Evolutionary conservation across 768 basidiomycete genomes (phyloP), one percentile per base, ranked within the genome.

Genomic region (Thelephora ganbajun): DNA sequence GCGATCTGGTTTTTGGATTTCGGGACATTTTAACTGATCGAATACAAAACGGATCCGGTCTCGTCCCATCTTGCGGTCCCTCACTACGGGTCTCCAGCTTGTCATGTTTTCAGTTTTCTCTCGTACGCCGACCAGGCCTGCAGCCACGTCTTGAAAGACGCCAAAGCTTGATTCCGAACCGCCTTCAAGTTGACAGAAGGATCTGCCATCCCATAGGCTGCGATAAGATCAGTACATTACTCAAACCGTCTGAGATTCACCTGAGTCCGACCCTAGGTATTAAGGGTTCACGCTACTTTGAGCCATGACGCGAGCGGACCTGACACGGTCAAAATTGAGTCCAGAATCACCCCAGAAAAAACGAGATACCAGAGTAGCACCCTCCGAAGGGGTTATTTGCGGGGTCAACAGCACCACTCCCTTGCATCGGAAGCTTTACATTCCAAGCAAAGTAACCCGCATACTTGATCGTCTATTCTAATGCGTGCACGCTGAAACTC

Each of bases 201-300:
- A 51, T 83, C 80, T 5, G 66, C 67, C 4, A 52, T 18, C 1
- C 69, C 76, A 35, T 65, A 64, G 19, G 51, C 35, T 0, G 64
- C 60, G 9, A 30, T 30, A 43, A 87, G 57, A 54, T 85, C 82
- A 14, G 81, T 77, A 56, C 72, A 72, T 54, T 84, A 83, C n/a
- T n/a, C n/a, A n/a, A n/a, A n/a, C n/a, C n/a, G n/a, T n/a, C 82
- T 82, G 85, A 14, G 83, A 82, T 54, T 85, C 82, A 39, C 26
- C 26, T 30, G 26, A 9, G 26, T 30, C 26, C 26, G 9, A 30
- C 26, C 5, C 26, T 80, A 55, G 36, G n/a, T n/a, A n/a, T 42
- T 39, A 46, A 16, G 18, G 6, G 30, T 18, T 33, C 11, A 35
- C 9, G 1, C 62, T 72, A 52, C 50, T 80, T 80, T 79, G 77